Evolutionary conservation across 768 basidiomycete species (phyloP).

Genomic region (Auriscalpium orientale): DNA sequence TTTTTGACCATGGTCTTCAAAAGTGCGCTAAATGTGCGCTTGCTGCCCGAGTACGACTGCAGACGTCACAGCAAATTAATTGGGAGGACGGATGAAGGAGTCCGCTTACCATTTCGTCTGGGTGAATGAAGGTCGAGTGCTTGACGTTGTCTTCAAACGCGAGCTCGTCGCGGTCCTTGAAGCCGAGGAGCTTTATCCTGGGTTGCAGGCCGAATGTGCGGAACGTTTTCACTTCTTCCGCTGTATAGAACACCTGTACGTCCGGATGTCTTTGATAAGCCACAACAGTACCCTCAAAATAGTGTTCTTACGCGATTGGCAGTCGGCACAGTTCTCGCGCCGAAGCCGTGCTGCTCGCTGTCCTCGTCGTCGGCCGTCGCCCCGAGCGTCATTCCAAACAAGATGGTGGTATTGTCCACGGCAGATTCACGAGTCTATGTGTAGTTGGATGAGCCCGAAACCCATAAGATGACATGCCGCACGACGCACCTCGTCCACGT

Average conservation of each 20-base stretch:
- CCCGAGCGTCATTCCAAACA: constrained; percentile 37
- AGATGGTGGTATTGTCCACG: constrained; percentile 27
- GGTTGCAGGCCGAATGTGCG: constrained; percentile 75
- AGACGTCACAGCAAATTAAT: neutral
- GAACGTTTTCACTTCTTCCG: constrained; percentile 77
- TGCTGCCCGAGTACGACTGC: constrained; percentile 81
- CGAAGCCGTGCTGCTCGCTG: constrained; percentile 26
- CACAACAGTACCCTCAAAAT: neutral
- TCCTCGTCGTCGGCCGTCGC: constrained; percentile 28
- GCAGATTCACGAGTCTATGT: constrained; percentile 28
- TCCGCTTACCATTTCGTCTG: constrained; percentile 71
- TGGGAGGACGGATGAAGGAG: neutral
- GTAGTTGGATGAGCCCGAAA: neutral
- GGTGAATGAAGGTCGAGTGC: constrained; percentile 87
- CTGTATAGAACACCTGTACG: constrained; percentile 70
- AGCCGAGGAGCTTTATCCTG: constrained; percentile 88
- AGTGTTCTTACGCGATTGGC: constrained; percentile 41
- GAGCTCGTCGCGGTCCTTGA: constrained; percentile 67
- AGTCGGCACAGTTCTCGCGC: constrained; percentile 31
- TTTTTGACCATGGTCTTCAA: constrained; percentile 77
- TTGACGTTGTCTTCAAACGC: constrained; percentile 86
- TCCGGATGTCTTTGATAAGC: constrained; percentile 1
- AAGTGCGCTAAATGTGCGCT: constrained; percentile 83
- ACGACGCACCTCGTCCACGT: constrained; percentile 62
- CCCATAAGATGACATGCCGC: neutral